Percentiles rank a stretch among this genome's conserved stretches.
Evolutionary conservation across 2,329 filamentous ascomycete species (phyloP).

Genomic region (Neurospora crassa): DNA sequence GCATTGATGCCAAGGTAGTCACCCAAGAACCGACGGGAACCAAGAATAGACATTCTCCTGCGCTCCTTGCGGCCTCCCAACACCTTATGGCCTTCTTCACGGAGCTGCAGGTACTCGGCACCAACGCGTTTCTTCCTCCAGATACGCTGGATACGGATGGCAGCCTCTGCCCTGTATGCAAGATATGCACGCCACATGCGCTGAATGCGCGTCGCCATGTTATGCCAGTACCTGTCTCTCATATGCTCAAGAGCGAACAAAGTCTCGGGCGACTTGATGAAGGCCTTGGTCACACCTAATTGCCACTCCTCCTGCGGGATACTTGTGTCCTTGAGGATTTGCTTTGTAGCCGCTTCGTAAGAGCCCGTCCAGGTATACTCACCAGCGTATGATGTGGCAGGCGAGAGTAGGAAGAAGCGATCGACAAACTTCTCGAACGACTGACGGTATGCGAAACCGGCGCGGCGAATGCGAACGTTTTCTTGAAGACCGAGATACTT

Average conservation of each 20-base stretch:
- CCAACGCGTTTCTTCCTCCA: conserved; percentile 91
- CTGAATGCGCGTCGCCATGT: conserved; percentile 97
- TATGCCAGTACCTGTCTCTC: conserved; percentile 97
- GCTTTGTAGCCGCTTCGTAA: conserved; percentile 74
- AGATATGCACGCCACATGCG: conserved; percentile 95
- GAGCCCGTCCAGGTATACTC: conserved; percentile 95
- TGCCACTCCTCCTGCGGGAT: conserved; percentile 95
- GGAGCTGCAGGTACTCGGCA: conserved; percentile 76
- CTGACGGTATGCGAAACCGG: conserved; percentile 93
- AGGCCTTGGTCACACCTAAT: conserved; percentile 92
- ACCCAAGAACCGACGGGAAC: conserved; percentile 84
- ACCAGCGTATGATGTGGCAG: conserved; percentile 89
- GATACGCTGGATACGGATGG: conserved; percentile 87
- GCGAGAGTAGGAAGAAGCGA: conserved; percentile 89
- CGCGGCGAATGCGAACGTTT: conserved; percentile 93
- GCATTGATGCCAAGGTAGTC: conserved; percentile 91
- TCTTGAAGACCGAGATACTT: conserved; percentile 99
- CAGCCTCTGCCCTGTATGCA: conserved; percentile 83
- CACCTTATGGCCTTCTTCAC: conserved; percentile 78
- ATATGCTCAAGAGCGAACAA: conserved; percentile 95
- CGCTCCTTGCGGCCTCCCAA: conserved; percentile 83
- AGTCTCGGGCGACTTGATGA: conserved; percentile 96
- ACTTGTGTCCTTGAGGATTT: conserved; percentile 92
- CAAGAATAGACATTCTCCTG: conserved; percentile 80
- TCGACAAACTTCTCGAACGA: conserved; percentile 98